phyloP scores from a whole-genome alignment of 192 early-diverging fungal species.

The Entomortierella beljakovae region DNA sequence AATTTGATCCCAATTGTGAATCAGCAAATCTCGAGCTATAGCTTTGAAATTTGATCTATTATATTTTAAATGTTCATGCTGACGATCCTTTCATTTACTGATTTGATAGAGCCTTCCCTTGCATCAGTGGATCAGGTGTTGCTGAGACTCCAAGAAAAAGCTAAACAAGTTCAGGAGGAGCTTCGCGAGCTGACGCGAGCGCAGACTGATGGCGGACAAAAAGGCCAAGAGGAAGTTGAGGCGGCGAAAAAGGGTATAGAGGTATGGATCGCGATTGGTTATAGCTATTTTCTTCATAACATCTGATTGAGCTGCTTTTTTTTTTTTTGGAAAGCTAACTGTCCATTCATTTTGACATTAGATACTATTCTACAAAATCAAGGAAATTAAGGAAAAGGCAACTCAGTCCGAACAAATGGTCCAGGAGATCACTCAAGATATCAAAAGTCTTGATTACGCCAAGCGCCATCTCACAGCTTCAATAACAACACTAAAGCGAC shows the following conservation, averaged over 20 bases:
- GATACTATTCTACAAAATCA: slow-evolving; percentile 83
- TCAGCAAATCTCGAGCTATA: no score
- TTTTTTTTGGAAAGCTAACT: background rate
- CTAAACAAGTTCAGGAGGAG: slow-evolving; percentile 69
- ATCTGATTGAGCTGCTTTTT: background rate
- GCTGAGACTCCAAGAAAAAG: slow-evolving; percentile 68
- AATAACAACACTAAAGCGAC: slow-evolving; percentile 82
- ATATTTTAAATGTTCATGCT: background rate
- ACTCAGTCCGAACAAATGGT: slow-evolving; percentile 88
- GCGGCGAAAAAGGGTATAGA: slow-evolving; percentile 81
- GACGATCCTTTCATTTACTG: background rate
- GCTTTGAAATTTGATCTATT: background rate
- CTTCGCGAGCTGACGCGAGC: slow-evolving; percentile 77
- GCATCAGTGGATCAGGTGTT: slow-evolving; percentile 73
- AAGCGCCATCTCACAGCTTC: slow-evolving; percentile 91
- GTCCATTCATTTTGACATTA: slow-evolving; percentile 30
- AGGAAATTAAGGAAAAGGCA: slow-evolving; percentile 88
- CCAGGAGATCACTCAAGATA: slow-evolving; percentile 95
- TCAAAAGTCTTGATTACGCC: slow-evolving; percentile 93
- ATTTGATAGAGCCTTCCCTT: slow-evolving; percentile 70
- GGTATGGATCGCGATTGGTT: slow-evolving; percentile 52
- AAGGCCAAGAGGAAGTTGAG: slow-evolving; percentile 72
- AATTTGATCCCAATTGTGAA: no score
- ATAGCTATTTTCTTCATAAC: background rate
- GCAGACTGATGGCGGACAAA: slow-evolving; percentile 72